These are phyloP conservation scores for Paraleonurus japonicus DNA, from an alignment of 257 asterid species.

Conservation along the genomic window DNA sequence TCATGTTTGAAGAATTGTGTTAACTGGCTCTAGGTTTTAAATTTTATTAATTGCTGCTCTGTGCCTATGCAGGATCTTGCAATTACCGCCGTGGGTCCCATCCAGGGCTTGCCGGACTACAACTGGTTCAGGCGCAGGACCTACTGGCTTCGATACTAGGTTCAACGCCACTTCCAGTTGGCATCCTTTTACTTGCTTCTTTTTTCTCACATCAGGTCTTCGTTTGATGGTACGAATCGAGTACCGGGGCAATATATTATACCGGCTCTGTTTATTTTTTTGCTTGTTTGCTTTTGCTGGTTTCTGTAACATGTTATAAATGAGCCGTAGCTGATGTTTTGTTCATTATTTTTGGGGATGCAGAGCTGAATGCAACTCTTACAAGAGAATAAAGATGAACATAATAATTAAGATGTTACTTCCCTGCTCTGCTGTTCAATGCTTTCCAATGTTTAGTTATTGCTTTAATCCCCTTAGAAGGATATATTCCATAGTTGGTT, in stretches of 20 bases:
- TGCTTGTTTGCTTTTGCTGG: conserved; percentile 12
- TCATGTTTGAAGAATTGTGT: not conserved
- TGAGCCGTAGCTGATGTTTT: conserved; percentile 18
- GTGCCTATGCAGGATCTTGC: conserved; percentile 63
- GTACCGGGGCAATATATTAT: conserved; percentile 3
- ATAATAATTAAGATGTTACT: not conserved
- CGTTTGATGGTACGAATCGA: conserved; percentile 12
- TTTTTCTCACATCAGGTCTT: not conserved
- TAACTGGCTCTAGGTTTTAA: not conserved
- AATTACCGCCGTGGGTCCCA: conserved; percentile 69
- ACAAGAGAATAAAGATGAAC: conserved; percentile 10
- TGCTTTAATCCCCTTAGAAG: too few species aligned
- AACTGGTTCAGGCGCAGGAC: conserved; percentile 98
- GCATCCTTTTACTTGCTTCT: conserved; percentile 8
- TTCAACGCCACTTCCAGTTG: conserved; percentile 1
- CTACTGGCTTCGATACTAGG: conserved; percentile 90
- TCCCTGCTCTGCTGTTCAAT: not conserved
- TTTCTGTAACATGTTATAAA: conserved; percentile 24
- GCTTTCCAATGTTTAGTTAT: not conserved
- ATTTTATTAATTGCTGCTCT: not conserved
- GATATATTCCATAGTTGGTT: too few species aligned
- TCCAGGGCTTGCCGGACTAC: conserved; percentile 83
- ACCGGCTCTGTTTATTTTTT: conserved; percentile 18
- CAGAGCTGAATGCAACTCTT: conserved; percentile 1
- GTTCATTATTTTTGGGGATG: not conserved